phyloP scores from a whole-genome alignment of 2,329 filamentous ascomycete genomes.

The Emmonsiellopsis sp. region DNA sequence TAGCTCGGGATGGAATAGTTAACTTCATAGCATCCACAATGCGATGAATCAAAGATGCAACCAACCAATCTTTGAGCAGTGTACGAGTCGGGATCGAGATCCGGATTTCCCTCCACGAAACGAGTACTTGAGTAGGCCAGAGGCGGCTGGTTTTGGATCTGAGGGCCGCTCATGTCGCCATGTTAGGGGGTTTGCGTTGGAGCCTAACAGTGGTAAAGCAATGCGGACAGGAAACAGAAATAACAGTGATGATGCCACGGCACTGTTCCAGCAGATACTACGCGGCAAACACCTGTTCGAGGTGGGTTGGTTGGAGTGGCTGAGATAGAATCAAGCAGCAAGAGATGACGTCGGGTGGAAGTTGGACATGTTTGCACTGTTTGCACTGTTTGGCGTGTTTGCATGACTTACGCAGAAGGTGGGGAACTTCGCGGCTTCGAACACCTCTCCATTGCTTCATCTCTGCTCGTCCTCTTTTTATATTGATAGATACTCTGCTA shows the following conservation, averaged over 20 bases:
- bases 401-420: slow-evolving; percentile 1
- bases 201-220: neutral
- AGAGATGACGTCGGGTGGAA: slow-evolving; percentile 23
- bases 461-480: slow-evolving; percentile 2
- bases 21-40: slow-evolving; percentile 3
- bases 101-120: slow-evolving; percentile 19
- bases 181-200: neutral
- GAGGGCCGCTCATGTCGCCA: slow-evolving; percentile 10
- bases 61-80: slow-evolving; percentile 46
- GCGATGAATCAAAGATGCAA: neutral
- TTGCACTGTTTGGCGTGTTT: slow-evolving; percentile 23
- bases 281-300: no score
- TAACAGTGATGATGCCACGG: no score
- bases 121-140: slow-evolving; percentile 7
- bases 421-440: slow-evolving; percentile 4
- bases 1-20: slow-evolving; percentile 15
- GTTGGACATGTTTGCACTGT: slow-evolving; percentile 9
- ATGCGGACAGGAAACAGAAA: no score
- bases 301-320: no score
- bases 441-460: slow-evolving; percentile 7
- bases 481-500: neutral
- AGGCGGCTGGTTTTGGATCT: slow-evolving; percentile 6
- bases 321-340: no score
- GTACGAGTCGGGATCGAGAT: slow-evolving; percentile 42
- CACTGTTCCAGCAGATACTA: no score